Evolutionary conservation across 805 yeast species (phyloP).

Genomic region (Wickerhamomyces tratensis): DNA sequence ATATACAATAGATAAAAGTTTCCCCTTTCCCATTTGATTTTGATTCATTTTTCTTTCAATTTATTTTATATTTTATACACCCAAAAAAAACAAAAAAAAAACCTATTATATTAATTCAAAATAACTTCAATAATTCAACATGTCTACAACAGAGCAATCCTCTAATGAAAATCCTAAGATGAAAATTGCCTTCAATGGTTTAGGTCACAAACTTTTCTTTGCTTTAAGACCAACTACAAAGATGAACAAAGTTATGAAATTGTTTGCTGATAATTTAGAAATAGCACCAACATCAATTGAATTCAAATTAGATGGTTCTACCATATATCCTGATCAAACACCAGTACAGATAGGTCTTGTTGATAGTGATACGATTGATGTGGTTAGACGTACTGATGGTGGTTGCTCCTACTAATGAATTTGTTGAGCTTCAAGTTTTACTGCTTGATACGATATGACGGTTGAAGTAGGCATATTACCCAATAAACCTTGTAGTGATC

Average conservation of each 20-base stretch:
- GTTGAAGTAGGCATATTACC: no score
- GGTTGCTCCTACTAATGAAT: not conserved
- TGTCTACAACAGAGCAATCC: no score
- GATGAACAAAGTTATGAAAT: conserved; percentile 7
- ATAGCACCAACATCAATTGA: not conserved
- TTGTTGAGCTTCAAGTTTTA: no score
- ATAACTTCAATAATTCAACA: no score
- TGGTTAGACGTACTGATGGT: conserved; percentile 5
- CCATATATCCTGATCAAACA: conserved; percentile 1
- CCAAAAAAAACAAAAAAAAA: no score
- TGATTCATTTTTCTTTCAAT: no score
- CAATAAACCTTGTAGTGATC: no score
- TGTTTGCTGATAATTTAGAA: conserved; percentile 6
- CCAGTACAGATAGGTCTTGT: conserved; percentile 4
- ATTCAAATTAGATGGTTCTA: conserved; percentile 5
- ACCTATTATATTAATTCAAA: no score
- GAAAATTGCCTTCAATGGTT: conserved; percentile 10
- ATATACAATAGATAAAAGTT: no score
- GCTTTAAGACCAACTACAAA: conserved; percentile 7
- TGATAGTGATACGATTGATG: conserved; percentile 7
- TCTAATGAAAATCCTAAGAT: conserved; percentile 2
- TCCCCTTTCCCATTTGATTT: no score
- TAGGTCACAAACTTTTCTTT: conserved; percentile 7
- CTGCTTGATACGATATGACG: no score
- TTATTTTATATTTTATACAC: no score